Conservation (phyloP, 306 rosid species). For the Trifolium subterraneum region DNA sequence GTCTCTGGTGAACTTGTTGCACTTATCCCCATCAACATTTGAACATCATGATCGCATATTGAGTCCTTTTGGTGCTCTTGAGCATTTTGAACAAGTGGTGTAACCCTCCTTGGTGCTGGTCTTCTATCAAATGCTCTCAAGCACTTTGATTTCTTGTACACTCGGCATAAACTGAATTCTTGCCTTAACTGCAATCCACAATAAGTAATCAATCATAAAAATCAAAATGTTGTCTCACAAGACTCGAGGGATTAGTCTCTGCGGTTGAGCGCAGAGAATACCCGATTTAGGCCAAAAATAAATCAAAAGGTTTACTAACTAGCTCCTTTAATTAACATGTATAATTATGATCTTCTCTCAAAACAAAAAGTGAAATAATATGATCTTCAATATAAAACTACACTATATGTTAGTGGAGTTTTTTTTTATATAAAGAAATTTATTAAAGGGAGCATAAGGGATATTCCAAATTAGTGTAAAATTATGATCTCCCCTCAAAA, state of each 20-base stretch:
- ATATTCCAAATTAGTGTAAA: no score
- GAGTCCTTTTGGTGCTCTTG: conserved; percentile 31
- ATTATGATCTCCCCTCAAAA: no score
- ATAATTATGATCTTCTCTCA: no score
- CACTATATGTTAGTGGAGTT: no score
- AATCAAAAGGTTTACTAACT: no score
- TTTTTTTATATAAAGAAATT: no score
- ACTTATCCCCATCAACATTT: neutral
- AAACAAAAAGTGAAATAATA: neutral
- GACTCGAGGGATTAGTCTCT: no score
- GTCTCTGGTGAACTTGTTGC: conserved; percentile 53
- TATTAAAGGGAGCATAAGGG: no score
- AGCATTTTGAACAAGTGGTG: neutral
- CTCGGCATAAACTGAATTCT: conserved; percentile 81
- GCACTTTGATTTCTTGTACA: conserved; percentile 83
- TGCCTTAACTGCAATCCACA: conserved; percentile 63
- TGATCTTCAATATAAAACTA: no score
- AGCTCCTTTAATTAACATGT: neutral
- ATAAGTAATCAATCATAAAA: neutral
- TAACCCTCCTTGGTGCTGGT: conserved; percentile 46
- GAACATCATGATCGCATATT: conserved; percentile 6
- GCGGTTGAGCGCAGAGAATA: no score
- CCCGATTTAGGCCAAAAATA: no score
- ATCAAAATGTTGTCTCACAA: no score
- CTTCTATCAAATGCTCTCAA: conserved; percentile 82